Evolutionary conservation across 1,284 basidiomycete species (phyloP), one percentile per base, ranked within the genome.

Genomic region (Testicularia cyperi): DNA sequence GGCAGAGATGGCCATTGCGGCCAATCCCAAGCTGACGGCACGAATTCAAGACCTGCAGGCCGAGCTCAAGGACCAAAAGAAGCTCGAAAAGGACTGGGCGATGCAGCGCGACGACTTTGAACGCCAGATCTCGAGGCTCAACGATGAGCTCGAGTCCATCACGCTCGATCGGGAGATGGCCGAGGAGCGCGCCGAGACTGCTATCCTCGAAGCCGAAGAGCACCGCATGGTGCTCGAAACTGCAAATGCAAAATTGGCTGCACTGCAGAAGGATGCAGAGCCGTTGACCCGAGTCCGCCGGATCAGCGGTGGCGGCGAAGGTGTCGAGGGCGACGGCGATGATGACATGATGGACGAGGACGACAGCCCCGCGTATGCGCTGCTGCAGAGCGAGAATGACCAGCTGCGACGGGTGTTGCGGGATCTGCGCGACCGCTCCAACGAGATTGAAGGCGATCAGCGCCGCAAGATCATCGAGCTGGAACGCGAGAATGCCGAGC

Each of bases 101-200:
- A 44, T 49, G 30, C 47, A 68, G 33, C 54, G 42, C 26, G 62
- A 70, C 32, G 51, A 62, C 32, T 64, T 58, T 38, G 54, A 55
- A 24, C 48, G 77, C 14, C 81, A 84, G 28, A 80, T 86, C 2
- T 74, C 83, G 6, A 90, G 94, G 68, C 77, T 86, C 2, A 84
- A 87, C 44, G 92, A 96, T 64, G 88, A 92, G 75, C 80, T 97
- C 26, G 95, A 99, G 79, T 91, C 97, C 85, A 82, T 86, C 3
- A 90, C 90, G 80, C 79, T 99, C 58, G 95, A 99, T 77, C 91
- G 92, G 77, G 95, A 99, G 77, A 86, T 98, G 40, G 94, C 94
- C 0, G 95, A 98, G 76, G 94, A 97, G 77, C 85, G 86, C 62
- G 86, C 88, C 0, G 94, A 97, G 75, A 85, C 85, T 30, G 75